Percentiles rank a stretch among this genome's conserved stretches.
Evolutionary conservation across 768 basidiomycete genomes (phyloP).

Genomic region (Hypholoma sublateritium): DNA sequence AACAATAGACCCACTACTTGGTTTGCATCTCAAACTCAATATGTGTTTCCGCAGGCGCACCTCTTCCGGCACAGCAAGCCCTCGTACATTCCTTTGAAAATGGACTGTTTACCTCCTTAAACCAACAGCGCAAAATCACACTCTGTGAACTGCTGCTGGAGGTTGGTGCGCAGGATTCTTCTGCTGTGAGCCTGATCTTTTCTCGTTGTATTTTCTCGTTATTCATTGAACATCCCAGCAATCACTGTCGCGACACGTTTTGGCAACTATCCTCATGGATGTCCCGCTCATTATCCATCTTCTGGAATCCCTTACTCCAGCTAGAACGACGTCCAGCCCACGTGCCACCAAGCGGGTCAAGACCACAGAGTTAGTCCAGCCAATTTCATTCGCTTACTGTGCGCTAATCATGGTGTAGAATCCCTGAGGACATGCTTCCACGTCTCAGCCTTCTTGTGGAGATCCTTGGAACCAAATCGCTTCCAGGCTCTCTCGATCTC

Average conservation of each 20-base stretch:
- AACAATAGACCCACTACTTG: not conserved
- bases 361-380: slow-evolving; percentile 46
- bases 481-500: slow-evolving; percentile 73
- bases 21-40: not conserved
- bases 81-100: slow-evolving; percentile 47
- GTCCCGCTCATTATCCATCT: slow-evolving; percentile 52
- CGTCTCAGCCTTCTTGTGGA: slow-evolving; percentile 65
- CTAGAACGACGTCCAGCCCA: slow-evolving; percentile 34
- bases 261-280: slow-evolving; percentile 50
- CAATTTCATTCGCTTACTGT: not conserved
- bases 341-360: slow-evolving; percentile 68
- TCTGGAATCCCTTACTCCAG: slow-evolving; percentile 49
- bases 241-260: slow-evolving; percentile 44
- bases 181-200: slow-evolving; percentile 40
- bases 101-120: slow-evolving; percentile 57
- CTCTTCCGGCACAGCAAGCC: slow-evolving; percentile 35
- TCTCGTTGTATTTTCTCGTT: not conserved
- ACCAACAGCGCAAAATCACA: slow-evolving; percentile 50
- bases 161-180: slow-evolving; percentile 44
- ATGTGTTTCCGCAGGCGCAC: slow-evolving; percentile 32
- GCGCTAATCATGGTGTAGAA: slow-evolving; percentile 16
- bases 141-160: slow-evolving; percentile 59
- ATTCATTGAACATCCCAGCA: slow-evolving; percentile 30
- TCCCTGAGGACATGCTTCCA: slow-evolving; percentile 40
- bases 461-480: slow-evolving; percentile 58